phyloP scores from a whole-genome alignment of 78 protist genomes.

The Chrysochromulina parva region DNA sequence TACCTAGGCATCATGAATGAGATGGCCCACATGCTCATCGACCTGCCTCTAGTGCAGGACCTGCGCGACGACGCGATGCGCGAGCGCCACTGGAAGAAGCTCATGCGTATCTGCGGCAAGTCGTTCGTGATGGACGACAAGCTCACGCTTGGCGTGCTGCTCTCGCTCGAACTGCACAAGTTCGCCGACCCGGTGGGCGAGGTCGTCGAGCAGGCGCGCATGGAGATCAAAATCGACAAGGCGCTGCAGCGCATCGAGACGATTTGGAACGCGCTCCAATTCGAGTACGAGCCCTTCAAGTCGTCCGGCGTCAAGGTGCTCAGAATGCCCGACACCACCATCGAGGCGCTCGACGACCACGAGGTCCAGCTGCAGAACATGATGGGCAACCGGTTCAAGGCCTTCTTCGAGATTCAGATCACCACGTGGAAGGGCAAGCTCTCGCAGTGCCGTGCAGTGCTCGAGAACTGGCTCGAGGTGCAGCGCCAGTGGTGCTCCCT shows the following conservation, averaged over 20 bases:
- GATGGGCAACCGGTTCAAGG: constrained; percentile 34
- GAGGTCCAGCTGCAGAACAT: constrained; percentile 57
- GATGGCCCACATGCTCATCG: constrained; percentile 60
- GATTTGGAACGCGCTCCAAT: constrained; percentile 16
- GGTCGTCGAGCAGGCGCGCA: constrained; percentile 56
- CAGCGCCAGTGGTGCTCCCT: constrained; percentile 80
- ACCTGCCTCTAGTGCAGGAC: constrained; percentile 73
- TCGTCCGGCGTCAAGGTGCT: constrained; percentile 42
- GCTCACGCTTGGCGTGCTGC: constrained; percentile 63
- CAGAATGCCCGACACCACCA: constrained; percentile 42
- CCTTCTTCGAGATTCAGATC: constrained; percentile 54
- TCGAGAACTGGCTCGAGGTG: constrained; percentile 65
- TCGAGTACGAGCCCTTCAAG: constrained; percentile 28
- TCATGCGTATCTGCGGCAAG: constrained; percentile 59
- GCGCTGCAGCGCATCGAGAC: constrained; percentile 6
- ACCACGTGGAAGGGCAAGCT: constrained; percentile 57
- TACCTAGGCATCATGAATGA: constrained; percentile 52
- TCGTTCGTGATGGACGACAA: constrained; percentile 47
- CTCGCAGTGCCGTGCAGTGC: constrained; percentile 37
- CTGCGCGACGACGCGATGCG: constrained; percentile 73
- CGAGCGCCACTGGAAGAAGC: constrained; percentile 86
- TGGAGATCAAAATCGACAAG: constrained; percentile 67
- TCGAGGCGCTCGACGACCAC: constrained; percentile 67
- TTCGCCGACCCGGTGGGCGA: constrained; percentile 62
- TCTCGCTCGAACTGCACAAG: constrained; percentile 71